A percentile compares a stretch with the other conserved stretches of the same genome.
These are phyloP conservation scores for Didymella lethalis DNA, from an alignment of 2,329 filamentous ascomycete genomes.

Conservation along the genomic window DNA sequence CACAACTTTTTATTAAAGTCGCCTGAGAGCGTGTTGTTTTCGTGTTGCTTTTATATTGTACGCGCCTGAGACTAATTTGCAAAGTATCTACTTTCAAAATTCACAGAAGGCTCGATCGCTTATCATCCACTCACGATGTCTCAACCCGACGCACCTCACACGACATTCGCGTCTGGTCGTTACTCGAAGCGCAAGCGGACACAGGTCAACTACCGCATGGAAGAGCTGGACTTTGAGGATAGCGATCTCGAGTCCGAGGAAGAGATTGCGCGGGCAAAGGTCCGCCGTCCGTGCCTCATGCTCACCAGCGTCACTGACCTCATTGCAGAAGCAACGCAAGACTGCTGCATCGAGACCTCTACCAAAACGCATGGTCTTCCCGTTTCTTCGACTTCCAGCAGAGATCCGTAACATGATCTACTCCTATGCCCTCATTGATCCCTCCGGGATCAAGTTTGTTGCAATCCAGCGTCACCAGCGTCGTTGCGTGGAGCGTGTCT, in stretches of 20 bases:
- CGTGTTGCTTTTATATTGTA: slow-evolving; percentile 28
- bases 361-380: slow-evolving; percentile 45
- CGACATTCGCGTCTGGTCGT: slow-evolving; percentile 30
- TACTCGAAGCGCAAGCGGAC: slow-evolving; percentile 48
- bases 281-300: slow-evolving; percentile 20
- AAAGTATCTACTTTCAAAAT: not conserved
- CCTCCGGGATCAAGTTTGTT: slow-evolving; percentile 37
- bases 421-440: slow-evolving; percentile 36
- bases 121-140: slow-evolving; percentile 25
- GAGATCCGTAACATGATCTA: slow-evolving; percentile 50
- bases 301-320: slow-evolving; percentile 15
- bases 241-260: slow-evolving; percentile 28
- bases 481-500: slow-evolving; percentile 38
- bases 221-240: slow-evolving; percentile 35
- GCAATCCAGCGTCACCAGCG: slow-evolving; percentile 37
- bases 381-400: slow-evolving; percentile 45
- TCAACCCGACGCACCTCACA: slow-evolving; percentile 16
- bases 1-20: slow-evolving; percentile 31
- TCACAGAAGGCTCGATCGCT: not conserved
- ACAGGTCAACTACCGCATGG: slow-evolving; percentile 41
- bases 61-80: slow-evolving; percentile 14
- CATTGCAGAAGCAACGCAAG: slow-evolving; percentile 35
- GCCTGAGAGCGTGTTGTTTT: slow-evolving; percentile 35
- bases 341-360: slow-evolving; percentile 31
- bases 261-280: slow-evolving; percentile 36